Evolutionary conservation across 2,329 filamentous ascomycete species (phyloP).

Genomic region (Trichothecium roseum): DNA sequence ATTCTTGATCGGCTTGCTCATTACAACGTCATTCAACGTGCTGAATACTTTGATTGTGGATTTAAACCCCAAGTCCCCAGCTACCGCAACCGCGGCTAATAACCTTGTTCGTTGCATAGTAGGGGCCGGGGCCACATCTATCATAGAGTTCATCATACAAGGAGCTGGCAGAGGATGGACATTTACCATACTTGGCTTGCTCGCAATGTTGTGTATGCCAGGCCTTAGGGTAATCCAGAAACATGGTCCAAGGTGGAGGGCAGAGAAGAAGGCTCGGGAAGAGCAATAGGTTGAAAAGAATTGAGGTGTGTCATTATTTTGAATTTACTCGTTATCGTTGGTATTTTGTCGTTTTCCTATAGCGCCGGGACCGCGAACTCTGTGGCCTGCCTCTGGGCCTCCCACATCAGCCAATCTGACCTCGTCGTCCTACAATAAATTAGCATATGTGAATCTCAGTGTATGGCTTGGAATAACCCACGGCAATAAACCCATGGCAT

Average conservation of each 20-base stretch:
- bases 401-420: slow-evolving; percentile 97
- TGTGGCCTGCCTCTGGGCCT: slow-evolving; percentile 58
- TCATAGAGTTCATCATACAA: slow-evolving; percentile 48
- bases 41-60: slow-evolving; percentile 56
- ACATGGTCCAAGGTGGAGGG: slow-evolving; percentile 38
- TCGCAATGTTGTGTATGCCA: slow-evolving; percentile 38
- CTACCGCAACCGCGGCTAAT: slow-evolving; percentile 53
- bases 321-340: not conserved
- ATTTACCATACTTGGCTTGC: slow-evolving; percentile 46
- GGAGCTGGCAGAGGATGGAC: slow-evolving; percentile 51
- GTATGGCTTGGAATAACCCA: slow-evolving; percentile 33
- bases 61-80: slow-evolving; percentile 47
- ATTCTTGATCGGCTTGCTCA: slow-evolving; percentile 45
- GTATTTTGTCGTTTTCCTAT: slow-evolving; percentile 15
- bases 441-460: slow-evolving; percentile 1
- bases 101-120: slow-evolving; percentile 53
- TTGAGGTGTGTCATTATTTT: not conserved
- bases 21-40: slow-evolving; percentile 53
- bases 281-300: slow-evolving; percentile 7
- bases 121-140: slow-evolving; percentile 47
- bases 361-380: slow-evolving; percentile 57
- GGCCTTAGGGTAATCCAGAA: slow-evolving; percentile 38
- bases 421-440: slow-evolving; percentile 62
- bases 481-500: slow-evolving; percentile 90
- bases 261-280: slow-evolving; percentile 31